Percentiles rank a stretch among this genome's conserved stretches.
Evolutionary conservation across 495 filamentous ascomycete species (phyloP).

Genomic region (Trichoderma asperelloides): DNA sequence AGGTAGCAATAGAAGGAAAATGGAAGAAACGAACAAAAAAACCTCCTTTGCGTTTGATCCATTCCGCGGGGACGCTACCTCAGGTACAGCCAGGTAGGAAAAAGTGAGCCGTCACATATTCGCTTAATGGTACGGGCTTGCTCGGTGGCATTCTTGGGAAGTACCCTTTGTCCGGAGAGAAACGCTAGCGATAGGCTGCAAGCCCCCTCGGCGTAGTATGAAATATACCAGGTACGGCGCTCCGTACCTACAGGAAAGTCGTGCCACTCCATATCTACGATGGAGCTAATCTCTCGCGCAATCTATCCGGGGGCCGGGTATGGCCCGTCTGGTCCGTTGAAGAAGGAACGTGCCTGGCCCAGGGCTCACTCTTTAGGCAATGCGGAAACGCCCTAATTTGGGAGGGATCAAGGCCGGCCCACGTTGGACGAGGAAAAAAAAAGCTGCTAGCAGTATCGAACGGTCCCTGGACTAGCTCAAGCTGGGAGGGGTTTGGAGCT

Average conservation of each 20-base stretch:
- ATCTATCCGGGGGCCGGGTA: constrained; percentile 6
- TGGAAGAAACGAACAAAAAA: background rate
- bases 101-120: background rate
- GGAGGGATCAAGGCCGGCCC: background rate
- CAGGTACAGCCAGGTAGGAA: background rate
- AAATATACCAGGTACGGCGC: background rate
- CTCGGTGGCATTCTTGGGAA: constrained; percentile 2
- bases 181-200: background rate
- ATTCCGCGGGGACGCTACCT: background rate
- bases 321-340: constrained; percentile 6
- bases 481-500: background rate
- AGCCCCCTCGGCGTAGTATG: background rate
- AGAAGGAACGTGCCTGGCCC: background rate
- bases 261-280: background rate
- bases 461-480: background rate
- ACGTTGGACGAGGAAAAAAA: background rate
- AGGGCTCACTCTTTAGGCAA: background rate
- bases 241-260: background rate
- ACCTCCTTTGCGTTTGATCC: background rate
- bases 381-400: background rate
- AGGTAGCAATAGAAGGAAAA: background rate
- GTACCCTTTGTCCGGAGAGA: background rate
- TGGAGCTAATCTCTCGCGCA: constrained; percentile 8
- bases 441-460: background rate
- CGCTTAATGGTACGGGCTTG: background rate